A percentile compares a stretch with the other conserved stretches of the same genome.
Conservation (phyloP, 2,329 filamentous ascomycete species). For the Aspergillus sergii region DNA sequence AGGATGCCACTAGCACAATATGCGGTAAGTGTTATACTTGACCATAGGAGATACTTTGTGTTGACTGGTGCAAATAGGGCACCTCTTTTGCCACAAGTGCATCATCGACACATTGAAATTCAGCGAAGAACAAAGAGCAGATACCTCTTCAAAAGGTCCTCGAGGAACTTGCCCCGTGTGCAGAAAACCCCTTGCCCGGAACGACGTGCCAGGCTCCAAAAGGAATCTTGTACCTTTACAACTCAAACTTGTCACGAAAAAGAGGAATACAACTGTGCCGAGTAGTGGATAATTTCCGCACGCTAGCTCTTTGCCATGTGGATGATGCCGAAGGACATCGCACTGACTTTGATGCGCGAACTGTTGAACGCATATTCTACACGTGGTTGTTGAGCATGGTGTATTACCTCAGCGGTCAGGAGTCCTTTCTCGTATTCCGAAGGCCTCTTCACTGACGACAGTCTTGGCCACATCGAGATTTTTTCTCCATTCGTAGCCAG, state of each 20-base stretch:
- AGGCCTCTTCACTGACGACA: background rate
- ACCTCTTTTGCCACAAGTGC: slow-evolving; percentile 67
- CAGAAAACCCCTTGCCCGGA: slow-evolving; percentile 43
- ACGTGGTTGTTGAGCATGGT: background rate
- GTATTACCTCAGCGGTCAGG: background rate
- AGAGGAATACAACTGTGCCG: slow-evolving; percentile 13
- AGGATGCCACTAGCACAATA: slow-evolving; percentile 60
- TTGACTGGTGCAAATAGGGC: slow-evolving; percentile 46
- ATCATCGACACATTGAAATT: slow-evolving; percentile 62
- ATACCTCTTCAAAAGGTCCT: slow-evolving; percentile 31
- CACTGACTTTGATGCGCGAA: background rate
- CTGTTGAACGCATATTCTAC: too few relatives aligned
- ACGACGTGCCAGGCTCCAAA: slow-evolving; percentile 37
- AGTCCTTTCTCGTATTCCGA: background rate
- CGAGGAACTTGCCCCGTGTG: slow-evolving; percentile 50
- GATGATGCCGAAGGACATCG: background rate
- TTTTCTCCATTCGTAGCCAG: background rate
- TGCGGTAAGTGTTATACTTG: slow-evolving; percentile 53
- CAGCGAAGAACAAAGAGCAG: slow-evolving; percentile 52
- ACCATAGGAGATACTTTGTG: background rate
- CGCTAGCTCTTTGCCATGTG: background rate
- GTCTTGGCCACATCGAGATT: background rate
- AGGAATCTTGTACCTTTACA: slow-evolving; percentile 43
- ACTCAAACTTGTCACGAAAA: slow-evolving; percentile 39
- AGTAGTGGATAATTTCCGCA: background rate